Base-by-base conservation (phyloP, 2,329 filamentous ascomycete genomes). In the Bipolaris oryzae region DNA sequence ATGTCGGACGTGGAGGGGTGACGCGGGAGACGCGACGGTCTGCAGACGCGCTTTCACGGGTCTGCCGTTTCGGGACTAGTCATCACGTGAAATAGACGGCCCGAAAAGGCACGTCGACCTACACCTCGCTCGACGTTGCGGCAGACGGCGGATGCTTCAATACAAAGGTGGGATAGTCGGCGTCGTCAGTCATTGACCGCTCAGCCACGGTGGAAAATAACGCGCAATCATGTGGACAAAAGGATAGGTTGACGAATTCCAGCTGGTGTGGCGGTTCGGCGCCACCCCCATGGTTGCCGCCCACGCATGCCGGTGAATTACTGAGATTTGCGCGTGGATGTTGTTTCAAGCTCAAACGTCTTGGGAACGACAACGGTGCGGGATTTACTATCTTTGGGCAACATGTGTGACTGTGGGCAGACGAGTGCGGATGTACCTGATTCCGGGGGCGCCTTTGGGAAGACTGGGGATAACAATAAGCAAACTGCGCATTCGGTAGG, bases 1-100 rank as follows among this genome's bases (percentile, higher is more conserved):
- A 54, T 44, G 56, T 46, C 53, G 46, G 58, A 55, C 53, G 50
- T 53, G 58, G 60, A 67, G 61, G 57, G 47, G 55, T 37, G 53
- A 74, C 68, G 71, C 68, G 70, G 63, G 66, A 52, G 35, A 61
- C 55, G 55, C 55, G 56, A 58, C 37, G 15, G 28, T 31, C 23
- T 52, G 42, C 38, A 53, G 35, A 59, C 63, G 60, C 63, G 66
- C 58, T 55, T 64, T 67, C 62, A 66, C 64, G 63, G 49, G 61
- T 60, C 47, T 42, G 41, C 56, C 47, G 21, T 23, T 35, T 50
- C 42, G 28, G 38, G 38, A 18, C 38, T 50, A 50, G 48, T 11
- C 25, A 7, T 50, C 48, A 50, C 48, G 48, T 50, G 48, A 9
- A 5, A 5, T 11, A 35, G n/a, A n/a, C 20, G 25, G 53, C 38